Evolutionary conservation across 2,329 filamentous ascomycete species (phyloP).

Genomic region (Akanthomyces uredinophilus): DNA sequence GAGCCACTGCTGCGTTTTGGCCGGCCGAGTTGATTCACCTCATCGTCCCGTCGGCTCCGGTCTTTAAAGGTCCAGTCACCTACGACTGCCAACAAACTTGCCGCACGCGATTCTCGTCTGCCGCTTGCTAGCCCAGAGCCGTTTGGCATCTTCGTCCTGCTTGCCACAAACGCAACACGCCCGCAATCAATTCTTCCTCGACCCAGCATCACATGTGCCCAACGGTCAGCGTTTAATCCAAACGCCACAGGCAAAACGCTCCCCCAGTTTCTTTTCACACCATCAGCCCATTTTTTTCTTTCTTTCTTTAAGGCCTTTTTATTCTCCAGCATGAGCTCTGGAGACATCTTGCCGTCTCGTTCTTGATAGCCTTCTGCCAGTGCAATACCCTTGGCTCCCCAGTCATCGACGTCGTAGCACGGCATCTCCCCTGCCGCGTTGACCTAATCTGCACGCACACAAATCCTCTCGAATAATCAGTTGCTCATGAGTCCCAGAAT

Average conservation of each 20-base stretch:
- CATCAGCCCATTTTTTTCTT: not conserved
- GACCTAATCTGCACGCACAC: conserved; percentile 13
- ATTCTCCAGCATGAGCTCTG: not conserved
- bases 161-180: not conserved
- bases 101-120: not conserved
- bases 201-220: not conserved
- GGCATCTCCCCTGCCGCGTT: not conserved
- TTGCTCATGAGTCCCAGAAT: conserved; percentile 94
- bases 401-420: not conserved
- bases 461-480: conserved; percentile 21
- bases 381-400: not conserved
- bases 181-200: not conserved
- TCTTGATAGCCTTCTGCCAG: conserved; percentile 14
- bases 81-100: not conserved
- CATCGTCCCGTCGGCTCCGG: not conserved
- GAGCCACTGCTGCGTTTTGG: not conserved
- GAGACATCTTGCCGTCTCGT: conserved; percentile 11
- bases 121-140: not conserved
- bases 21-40: conserved; percentile 1
- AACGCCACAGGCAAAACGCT: not conserved
- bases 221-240: conserved; percentile 14
- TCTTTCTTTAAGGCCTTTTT: not conserved
- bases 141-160: not conserved
- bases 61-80: not conserved
- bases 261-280: not conserved